phyloP scores from a whole-genome alignment of 495 filamentous ascomycete genomes.

The Glutinoglossum americanum region DNA sequence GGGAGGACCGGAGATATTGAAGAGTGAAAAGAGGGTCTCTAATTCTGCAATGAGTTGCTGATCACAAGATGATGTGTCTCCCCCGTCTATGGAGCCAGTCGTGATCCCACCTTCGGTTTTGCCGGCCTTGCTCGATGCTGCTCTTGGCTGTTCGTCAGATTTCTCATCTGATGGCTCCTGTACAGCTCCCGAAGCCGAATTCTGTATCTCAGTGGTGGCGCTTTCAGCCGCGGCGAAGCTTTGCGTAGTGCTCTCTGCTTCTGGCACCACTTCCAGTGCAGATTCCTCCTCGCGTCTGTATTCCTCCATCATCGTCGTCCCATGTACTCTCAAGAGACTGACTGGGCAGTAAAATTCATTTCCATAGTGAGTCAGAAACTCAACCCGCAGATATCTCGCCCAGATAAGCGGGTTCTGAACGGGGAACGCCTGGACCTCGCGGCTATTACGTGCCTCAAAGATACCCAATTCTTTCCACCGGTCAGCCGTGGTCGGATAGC shows the following conservation, averaged over 20 bases:
- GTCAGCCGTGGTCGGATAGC: conserved; percentile 77
- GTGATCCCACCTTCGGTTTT: background rate
- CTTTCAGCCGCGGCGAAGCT: conserved; percentile 13
- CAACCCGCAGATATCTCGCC: conserved; percentile 77
- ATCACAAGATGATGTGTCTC: background rate
- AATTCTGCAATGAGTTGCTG: background rate
- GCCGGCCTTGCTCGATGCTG: background rate
- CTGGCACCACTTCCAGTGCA: background rate
- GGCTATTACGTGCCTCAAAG: conserved; percentile 75
- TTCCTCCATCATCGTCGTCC: conserved; percentile 89
- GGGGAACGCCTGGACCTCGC: conserved; percentile 84
- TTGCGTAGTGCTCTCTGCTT: conserved; percentile 6
- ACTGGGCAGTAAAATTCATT: conserved; percentile 92
- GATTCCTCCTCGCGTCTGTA: conserved; percentile 48
- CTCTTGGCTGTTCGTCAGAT: background rate
- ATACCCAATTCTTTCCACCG: conserved; percentile 81
- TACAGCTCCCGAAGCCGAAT: conserved; percentile 8
- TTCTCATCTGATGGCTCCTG: background rate
- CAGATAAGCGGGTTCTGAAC: conserved; percentile 87
- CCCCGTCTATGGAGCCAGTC: background rate
- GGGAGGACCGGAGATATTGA: background rate
- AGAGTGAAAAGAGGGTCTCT: background rate
- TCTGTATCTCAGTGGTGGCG: conserved; percentile 4
- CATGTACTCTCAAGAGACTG: conserved; percentile 76
- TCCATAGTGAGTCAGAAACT: conserved; percentile 84